These are phyloP conservation scores for Yarrowia phangngaensis DNA, from an alignment of 805 yeast genomes.

Conservation along the genomic window DNA sequence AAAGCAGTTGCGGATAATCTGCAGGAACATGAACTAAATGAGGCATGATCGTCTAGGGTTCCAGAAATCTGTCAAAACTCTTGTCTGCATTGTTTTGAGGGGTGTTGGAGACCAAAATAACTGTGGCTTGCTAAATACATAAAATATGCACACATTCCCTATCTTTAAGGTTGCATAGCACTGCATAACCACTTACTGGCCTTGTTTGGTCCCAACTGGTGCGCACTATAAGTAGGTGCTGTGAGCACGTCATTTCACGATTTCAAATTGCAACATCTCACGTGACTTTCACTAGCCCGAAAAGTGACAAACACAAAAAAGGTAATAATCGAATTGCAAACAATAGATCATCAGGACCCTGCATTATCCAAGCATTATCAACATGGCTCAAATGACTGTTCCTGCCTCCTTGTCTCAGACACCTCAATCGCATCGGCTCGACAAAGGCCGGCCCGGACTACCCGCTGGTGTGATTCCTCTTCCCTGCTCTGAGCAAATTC, in stretches of 20 bases:
- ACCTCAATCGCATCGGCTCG: conserved; percentile 3
- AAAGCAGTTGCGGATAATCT: too few species aligned
- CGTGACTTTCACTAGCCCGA: conserved; percentile 28
- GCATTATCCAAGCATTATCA: conserved; percentile 19
- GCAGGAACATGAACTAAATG: too few species aligned
- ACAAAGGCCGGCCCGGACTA: conserved; percentile 6
- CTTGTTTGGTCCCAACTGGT: conserved; percentile 1
- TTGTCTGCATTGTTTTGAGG: too few species aligned
- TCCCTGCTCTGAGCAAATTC: conserved; percentile 21
- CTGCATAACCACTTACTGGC: background rate
- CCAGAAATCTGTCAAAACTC: too few species aligned
- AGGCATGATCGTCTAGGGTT: too few species aligned
- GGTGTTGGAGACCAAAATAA: too few species aligned
- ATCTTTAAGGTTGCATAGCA: conserved; percentile 4
- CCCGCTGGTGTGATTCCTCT: conserved; percentile 10
- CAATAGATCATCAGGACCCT: conserved; percentile 13
- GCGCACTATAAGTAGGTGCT: conserved; percentile 21
- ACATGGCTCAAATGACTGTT: background rate
- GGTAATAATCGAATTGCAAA: background rate
- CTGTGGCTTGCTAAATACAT: too few species aligned
- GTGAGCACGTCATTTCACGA: conserved; percentile 25
- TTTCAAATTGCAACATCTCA: conserved; percentile 27
- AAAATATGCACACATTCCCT: too few species aligned
- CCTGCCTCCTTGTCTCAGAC: conserved; percentile 6
- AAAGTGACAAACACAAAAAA: background rate